A percentile compares a stretch with the other conserved stretches of the same genome.
Evolutionary conservation across 352 stramenopile species (phyloP).

Genomic region (Pythium aphanidermatum): DNA sequence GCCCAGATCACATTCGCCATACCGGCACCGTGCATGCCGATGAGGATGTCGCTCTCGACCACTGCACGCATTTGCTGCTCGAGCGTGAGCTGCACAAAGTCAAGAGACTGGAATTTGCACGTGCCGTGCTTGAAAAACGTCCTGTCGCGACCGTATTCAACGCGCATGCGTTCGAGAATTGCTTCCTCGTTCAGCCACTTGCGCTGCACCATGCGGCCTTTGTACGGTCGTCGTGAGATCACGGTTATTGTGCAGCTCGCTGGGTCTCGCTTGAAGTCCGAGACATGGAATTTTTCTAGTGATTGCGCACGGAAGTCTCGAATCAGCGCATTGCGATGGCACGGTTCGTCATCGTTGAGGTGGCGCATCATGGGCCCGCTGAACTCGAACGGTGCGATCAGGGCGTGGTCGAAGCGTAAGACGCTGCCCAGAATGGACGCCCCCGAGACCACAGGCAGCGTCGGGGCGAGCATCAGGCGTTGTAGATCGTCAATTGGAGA

Average conservation of each 20-base stretch:
- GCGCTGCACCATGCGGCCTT: constrained; percentile 41
- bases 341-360: constrained; percentile 51
- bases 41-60: constrained; percentile 27
- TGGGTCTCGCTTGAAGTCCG: not conserved
- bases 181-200: constrained; percentile 52
- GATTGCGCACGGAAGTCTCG: constrained; percentile 30
- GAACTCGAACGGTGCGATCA: constrained; percentile 46
- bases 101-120: constrained; percentile 26
- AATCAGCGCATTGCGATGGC: constrained; percentile 39
- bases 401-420: constrained; percentile 30
- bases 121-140: constrained; percentile 14
- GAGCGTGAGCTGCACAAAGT: constrained; percentile 25
- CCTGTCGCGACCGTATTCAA: constrained; percentile 8
- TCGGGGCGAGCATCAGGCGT: constrained; percentile 11
- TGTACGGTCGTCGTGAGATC: constrained; percentile 47
- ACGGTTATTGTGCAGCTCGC: constrained; percentile 33
- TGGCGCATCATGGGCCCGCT: constrained; percentile 59
- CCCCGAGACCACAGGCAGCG: constrained; percentile 6
- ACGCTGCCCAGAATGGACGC: constrained; percentile 19
- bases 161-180: constrained; percentile 16
- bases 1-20: constrained; percentile 34
- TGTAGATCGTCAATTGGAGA: constrained; percentile 18
- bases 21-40: constrained; percentile 37
- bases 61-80: constrained; percentile 27
- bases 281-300: not conserved